Evolutionary conservation across 805 yeast genomes (phyloP), one percentile per base, ranked within the genome.

Genomic region (Babjeviella inositovora): DNA sequence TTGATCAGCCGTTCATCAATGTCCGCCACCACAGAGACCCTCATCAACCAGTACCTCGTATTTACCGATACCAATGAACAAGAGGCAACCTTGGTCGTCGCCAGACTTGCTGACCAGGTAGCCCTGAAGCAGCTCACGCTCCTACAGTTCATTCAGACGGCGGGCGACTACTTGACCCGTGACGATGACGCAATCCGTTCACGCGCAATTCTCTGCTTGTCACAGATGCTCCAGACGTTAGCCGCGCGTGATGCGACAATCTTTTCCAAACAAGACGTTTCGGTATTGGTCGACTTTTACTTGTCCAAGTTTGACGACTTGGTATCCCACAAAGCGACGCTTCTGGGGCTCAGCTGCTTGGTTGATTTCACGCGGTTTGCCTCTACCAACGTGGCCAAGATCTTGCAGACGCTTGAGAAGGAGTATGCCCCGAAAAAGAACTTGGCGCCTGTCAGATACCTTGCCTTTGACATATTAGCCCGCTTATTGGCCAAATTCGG

Each of bases 291-390:
- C 10, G 58, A 62, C 5, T 87, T 87, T 42, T 62, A 69, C 26
- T 29, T 60, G 9, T 68, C 70, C 10, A 75, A 87, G 32, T 43
- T 81, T 12, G 76, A 70, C 8, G 95, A 84, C 37, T 53, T 58
- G 9, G 45, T 54, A 4, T 58, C 75, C 20, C 37, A 69, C 15
- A 49, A 49, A 18, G 65, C 66, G 28, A 59, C 72, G 2, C 42
- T 75, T 3, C 40, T 37, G 7, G 84, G 82, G 0, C 32, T 85
- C 6, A 38, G 37, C 10, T 53, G 70, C 2, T 41, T 82, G 8
- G 49, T 65, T 5, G 28, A 32, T 15, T 70, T 67, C 72, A 47
- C 53, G n/a, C 60, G 53, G 25, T 67, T 69, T 33, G 29, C 37
- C 17, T 39, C 51, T 6, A 41, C 41, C 7, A 48, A 55, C 23